These are phyloP conservation scores for Aspergillus tubingensis DNA, from an alignment of 2,329 filamentous ascomycete species.

Conservation along the genomic window DNA sequence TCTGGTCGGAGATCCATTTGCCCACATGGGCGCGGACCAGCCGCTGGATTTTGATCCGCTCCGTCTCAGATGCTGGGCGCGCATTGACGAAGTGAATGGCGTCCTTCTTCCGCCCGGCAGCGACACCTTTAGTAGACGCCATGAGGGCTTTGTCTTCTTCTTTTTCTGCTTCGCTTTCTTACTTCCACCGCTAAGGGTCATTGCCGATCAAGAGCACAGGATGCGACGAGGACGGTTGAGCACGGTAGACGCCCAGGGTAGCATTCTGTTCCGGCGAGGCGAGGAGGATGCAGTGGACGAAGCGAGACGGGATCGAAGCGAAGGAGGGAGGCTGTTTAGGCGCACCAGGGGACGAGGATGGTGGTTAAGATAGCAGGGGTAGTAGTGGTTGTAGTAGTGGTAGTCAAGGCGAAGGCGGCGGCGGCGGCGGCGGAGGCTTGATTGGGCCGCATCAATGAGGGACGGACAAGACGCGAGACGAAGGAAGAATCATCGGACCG, in stretches of 20 bases:
- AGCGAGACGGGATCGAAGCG: neutral
- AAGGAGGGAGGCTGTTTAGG: neutral
- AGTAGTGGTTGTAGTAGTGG: neutral
- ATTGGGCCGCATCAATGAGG: neutral
- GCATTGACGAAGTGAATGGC: conserved; percentile 39
- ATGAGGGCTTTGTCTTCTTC: conserved; percentile 18
- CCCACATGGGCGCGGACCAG: conserved; percentile 39
- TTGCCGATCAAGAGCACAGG: conserved; percentile 21
- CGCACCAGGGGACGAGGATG: neutral
- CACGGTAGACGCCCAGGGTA: conserved; percentile 15
- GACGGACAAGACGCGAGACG: neutral
- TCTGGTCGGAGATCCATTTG: conserved; percentile 40
- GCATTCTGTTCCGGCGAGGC: conserved; percentile 24
- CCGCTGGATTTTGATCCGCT: conserved; percentile 30
- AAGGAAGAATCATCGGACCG: neutral
- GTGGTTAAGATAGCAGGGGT: neutral
- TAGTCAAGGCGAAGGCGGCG: neutral
- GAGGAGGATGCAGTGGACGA: too few species aligned
- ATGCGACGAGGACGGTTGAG: conserved; percentile 11
- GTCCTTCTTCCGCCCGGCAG: conserved; percentile 23
- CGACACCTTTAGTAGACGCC: conserved; percentile 25
- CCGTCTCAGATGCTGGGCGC: conserved; percentile 31
- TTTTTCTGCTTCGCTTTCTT: neutral
- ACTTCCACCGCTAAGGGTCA: neutral
- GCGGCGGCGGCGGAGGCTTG: neutral